Evolutionary conservation across 306 rosid genomes (phyloP).

Genomic region (Castanea mollissima): DNA sequence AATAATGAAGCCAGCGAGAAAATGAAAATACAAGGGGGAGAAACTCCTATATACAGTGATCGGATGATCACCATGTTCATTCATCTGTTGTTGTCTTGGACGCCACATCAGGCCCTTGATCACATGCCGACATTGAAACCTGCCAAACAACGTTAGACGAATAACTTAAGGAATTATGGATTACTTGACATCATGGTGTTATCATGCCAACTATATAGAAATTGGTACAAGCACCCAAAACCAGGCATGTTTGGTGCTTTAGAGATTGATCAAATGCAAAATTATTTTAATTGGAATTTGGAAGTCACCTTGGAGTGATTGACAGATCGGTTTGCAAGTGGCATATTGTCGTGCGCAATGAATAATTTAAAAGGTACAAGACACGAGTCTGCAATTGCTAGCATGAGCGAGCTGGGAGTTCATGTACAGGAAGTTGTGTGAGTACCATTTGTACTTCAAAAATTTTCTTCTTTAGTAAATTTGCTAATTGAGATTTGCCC

Average conservation of each 20-base stretch:
- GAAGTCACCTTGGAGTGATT: neutral
- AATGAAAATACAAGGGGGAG: neutral
- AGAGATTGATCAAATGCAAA: constrained; percentile 4
- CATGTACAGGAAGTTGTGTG: too few species aligned
- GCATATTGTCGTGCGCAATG: too few species aligned
- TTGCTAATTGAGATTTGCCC: too few species aligned
- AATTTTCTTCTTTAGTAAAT: too few species aligned
- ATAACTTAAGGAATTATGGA: constrained; percentile 7
- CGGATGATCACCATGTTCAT: constrained; percentile 29
- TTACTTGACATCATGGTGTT: too few species aligned
- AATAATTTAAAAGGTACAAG: too few species aligned
- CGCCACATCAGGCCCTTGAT: constrained; percentile 74
- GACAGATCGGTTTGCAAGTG: too few species aligned
- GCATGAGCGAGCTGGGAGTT: too few species aligned
- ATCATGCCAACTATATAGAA: neutral
- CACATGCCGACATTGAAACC: constrained; percentile 93
- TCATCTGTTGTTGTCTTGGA: constrained; percentile 56
- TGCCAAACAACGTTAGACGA: constrained; percentile 18
- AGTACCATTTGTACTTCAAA: too few species aligned
- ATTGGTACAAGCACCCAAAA: neutral
- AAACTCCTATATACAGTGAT: neutral
- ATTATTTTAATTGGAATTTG: constrained; percentile 9
- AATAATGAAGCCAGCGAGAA: neutral
- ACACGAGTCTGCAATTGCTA: too few species aligned
- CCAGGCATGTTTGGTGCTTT: neutral